phyloP scores from a whole-genome alignment of 2,329 filamentous ascomycete species.

The Huntiella abstrusa region DNA sequence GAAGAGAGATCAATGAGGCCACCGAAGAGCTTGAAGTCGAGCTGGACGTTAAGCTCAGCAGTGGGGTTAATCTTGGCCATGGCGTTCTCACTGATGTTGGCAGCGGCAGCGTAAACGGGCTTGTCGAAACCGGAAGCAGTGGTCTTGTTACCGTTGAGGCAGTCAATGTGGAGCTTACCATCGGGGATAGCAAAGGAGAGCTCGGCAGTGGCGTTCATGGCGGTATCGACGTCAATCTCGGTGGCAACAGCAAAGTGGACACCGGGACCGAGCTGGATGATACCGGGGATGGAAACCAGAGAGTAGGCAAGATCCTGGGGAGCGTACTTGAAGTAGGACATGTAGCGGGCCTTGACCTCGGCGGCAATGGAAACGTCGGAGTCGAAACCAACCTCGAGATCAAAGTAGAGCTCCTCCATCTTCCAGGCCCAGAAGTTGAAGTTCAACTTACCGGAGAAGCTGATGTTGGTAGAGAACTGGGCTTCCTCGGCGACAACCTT shows the following conservation, averaged over 20 bases:
- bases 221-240: conserved; percentile 19
- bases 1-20: conserved; percentile 20
- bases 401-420: conserved; percentile 22
- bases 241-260: conserved; percentile 22
- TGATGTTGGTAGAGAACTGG: conserved; percentile 19
- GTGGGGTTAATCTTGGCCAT: conserved; percentile 18
- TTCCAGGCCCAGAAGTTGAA: conserved; percentile 21
- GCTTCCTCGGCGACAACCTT: conserved; percentile 20
- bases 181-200: conserved; percentile 18
- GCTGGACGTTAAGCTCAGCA: conserved; percentile 21
- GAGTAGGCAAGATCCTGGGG: conserved; percentile 21
- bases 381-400: conserved; percentile 22
- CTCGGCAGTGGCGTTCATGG: conserved; percentile 17
- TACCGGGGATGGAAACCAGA: conserved; percentile 22
- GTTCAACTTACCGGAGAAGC: conserved; percentile 24
- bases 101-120: conserved; percentile 19
- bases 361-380: conserved; percentile 20
- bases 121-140: conserved; percentile 18
- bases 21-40: conserved; percentile 20
- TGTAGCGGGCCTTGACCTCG: conserved; percentile 18
- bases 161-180: conserved; percentile 22
- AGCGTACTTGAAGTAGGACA: conserved; percentile 19
- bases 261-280: conserved; percentile 21
- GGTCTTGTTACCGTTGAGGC: conserved; percentile 17
- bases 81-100: conserved; percentile 18